Evolutionary conservation across 148 eudicot species (phyloP).

Genomic region (Tetragonia tetragonoides): DNA sequence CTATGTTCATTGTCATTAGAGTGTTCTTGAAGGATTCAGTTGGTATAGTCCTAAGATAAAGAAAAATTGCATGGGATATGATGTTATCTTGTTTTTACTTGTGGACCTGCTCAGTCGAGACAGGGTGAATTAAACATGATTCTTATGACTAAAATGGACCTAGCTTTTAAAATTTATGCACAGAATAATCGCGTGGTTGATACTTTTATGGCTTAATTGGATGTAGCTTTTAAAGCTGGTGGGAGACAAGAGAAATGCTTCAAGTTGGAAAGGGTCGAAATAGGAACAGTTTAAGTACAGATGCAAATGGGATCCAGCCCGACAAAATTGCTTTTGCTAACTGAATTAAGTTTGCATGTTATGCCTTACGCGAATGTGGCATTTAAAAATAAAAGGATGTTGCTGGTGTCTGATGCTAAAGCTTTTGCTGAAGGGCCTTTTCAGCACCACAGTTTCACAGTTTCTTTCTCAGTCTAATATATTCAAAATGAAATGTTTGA

Average conservation of each 20-base stretch:
- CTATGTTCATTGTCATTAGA: neutral
- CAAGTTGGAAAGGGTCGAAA: neutral
- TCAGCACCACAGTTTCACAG: too few relatives aligned
- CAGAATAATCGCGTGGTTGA: conserved; percentile 1
- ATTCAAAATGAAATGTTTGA: conserved; percentile 7
- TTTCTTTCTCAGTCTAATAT: neutral
- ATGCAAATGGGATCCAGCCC: neutral
- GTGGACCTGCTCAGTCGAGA: neutral
- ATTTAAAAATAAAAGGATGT: neutral
- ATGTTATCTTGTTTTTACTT: neutral
- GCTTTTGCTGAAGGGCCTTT: neutral
- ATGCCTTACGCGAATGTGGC: too few relatives aligned
- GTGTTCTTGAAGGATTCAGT: neutral
- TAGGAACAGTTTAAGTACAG: neutral
- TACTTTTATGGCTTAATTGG: too few relatives aligned
- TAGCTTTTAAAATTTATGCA: neutral
- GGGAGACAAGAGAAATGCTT: neutral
- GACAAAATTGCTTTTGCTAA: neutral
- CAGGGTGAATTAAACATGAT: neutral
- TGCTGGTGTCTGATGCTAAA: neutral
- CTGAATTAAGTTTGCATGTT: neutral
- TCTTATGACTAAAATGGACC: neutral
- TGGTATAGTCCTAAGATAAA: neutral
- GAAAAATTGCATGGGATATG: neutral
- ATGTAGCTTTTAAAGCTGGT: too few relatives aligned